Conservation (phyloP, 257 asterid species). For the Striga asiatica region DNA sequence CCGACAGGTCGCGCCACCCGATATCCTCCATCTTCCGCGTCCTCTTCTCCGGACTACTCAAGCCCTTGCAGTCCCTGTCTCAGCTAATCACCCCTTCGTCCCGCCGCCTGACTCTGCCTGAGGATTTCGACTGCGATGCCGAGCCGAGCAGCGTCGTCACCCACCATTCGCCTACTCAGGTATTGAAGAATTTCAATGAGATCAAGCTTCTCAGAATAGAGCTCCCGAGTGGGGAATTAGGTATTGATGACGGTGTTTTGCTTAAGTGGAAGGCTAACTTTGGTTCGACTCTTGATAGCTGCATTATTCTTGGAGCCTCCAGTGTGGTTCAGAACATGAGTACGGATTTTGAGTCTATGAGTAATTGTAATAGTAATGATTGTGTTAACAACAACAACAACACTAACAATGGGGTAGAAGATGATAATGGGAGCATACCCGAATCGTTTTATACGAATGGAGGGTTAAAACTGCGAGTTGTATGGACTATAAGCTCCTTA, state of each 20-base stretch:
- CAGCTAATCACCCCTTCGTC: slow-evolving; percentile 46
- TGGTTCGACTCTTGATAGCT: slow-evolving; percentile 62
- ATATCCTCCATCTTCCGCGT: slow-evolving; percentile 53
- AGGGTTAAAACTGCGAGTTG: slow-evolving; percentile 59
- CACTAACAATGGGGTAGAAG: no score
- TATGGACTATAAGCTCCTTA: slow-evolving; percentile 71
- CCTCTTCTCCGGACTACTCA: slow-evolving; percentile 45
- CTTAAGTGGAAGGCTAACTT: slow-evolving; percentile 67
- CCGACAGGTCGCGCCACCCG: slow-evolving; percentile 49
- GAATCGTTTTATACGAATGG: slow-evolving; percentile 68
- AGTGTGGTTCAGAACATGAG: slow-evolving; percentile 25
- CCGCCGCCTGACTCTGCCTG: slow-evolving; percentile 24
- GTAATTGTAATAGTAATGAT: slow-evolving; percentile 16
- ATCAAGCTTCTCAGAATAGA: slow-evolving; percentile 46
- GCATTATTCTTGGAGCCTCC: slow-evolving; percentile 72
- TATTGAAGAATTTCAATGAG: slow-evolving; percentile 56
- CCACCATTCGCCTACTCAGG: slow-evolving; percentile 73
- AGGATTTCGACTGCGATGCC: slow-evolving; percentile 20
- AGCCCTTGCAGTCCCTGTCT: slow-evolving; percentile 61
- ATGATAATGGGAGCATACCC: slow-evolving; percentile 56
- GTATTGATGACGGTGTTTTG: slow-evolving; percentile 57
- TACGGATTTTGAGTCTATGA: background rate
- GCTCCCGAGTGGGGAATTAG: slow-evolving; percentile 60
- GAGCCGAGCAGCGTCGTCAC: slow-evolving; percentile 39
- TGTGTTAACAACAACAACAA: no score